These are phyloP conservation scores for Inonotus hispidus DNA, from an alignment of 1,284 basidiomycete species.

Conservation along the genomic window DNA sequence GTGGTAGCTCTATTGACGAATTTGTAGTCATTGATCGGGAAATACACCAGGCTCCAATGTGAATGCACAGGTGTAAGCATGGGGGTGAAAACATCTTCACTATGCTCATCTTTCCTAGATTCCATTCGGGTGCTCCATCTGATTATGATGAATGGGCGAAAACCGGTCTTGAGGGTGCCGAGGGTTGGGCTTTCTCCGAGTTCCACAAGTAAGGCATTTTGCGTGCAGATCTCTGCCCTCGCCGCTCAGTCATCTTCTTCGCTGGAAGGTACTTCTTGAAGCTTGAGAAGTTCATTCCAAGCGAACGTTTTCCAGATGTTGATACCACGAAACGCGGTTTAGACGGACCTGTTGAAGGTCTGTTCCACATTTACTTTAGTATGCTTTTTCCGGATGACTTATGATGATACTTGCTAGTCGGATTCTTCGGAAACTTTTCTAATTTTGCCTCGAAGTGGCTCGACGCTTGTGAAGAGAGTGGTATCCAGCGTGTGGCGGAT, in stretches of 20 bases:
- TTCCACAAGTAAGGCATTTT: constrained; percentile 37
- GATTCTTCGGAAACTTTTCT: constrained; percentile 17
- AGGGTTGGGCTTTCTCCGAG: constrained; percentile 57
- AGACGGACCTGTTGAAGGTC: constrained; percentile 15
- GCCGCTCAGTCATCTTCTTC: not conserved
- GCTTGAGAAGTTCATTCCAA: constrained; percentile 20
- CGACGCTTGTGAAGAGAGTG: constrained; percentile 18
- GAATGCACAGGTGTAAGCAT: constrained; percentile 15
- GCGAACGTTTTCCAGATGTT: constrained; percentile 14
- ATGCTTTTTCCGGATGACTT: not conserved
- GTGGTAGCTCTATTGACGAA: not conserved
- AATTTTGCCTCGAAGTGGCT: constrained; percentile 14
- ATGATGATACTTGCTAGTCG: constrained; percentile 3
- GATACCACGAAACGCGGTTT: constrained; percentile 12
- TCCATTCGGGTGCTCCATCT: constrained; percentile 59
- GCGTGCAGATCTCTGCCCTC: not conserved
- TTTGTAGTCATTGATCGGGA: not conserved
- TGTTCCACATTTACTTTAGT: not conserved
- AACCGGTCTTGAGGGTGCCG: constrained; percentile 44
- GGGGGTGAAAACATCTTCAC: not conserved
- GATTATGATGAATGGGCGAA: constrained; percentile 67
- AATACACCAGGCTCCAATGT: constrained; percentile 13
- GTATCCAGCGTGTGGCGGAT: constrained; percentile 19
- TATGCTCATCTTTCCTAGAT: constrained; percentile 34
- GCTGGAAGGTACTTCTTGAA: constrained; percentile 20